Evolutionary conservation across 345 rosid species (phyloP).

Genomic region (Bruguiera gymnorhiza): DNA sequence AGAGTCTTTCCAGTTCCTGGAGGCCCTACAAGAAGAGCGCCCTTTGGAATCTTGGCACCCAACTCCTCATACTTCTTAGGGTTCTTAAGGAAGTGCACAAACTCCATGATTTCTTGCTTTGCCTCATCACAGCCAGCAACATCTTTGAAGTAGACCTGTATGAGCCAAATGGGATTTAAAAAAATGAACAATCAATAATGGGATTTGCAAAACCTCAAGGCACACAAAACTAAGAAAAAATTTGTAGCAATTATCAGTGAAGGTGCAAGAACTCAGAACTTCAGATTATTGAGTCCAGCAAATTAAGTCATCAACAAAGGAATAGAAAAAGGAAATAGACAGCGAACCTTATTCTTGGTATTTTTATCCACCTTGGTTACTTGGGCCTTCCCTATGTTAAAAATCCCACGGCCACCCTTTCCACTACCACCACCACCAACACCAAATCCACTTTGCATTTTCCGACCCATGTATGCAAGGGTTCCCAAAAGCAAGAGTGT

Average conservation of each 20-base stretch:
- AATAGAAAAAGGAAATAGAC: background rate
- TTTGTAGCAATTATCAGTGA: background rate
- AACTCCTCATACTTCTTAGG: slow-evolving; percentile 38
- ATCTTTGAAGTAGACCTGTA: slow-evolving; percentile 49
- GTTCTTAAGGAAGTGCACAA: slow-evolving; percentile 65
- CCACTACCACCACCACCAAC: slow-evolving; percentile 86
- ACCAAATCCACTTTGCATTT: slow-evolving; percentile 87
- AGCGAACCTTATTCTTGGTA: slow-evolving; percentile 76
- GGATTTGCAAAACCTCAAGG: background rate
- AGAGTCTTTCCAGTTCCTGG: slow-evolving; percentile 50
- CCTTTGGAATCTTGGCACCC: slow-evolving; percentile 47
- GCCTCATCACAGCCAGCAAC: slow-evolving; percentile 47
- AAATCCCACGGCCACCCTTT: slow-evolving; percentile 78
- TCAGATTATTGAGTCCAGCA: background rate
- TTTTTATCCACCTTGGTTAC: slow-evolving; percentile 83
- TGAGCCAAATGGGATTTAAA: background rate
- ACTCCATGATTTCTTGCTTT: slow-evolving; percentile 64
- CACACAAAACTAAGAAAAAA: background rate
- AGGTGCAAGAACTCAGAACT: background rate
- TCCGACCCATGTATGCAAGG: slow-evolving; percentile 61
- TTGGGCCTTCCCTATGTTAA: slow-evolving; percentile 91
- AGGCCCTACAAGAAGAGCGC: slow-evolving; percentile 43
- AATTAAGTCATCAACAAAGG: background rate
- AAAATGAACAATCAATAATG: background rate
- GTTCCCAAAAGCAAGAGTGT: slow-evolving; percentile 75